Evolutionary conservation across 805 yeast genomes (phyloP).

Genomic region (Myxozyma mucilagina): DNA sequence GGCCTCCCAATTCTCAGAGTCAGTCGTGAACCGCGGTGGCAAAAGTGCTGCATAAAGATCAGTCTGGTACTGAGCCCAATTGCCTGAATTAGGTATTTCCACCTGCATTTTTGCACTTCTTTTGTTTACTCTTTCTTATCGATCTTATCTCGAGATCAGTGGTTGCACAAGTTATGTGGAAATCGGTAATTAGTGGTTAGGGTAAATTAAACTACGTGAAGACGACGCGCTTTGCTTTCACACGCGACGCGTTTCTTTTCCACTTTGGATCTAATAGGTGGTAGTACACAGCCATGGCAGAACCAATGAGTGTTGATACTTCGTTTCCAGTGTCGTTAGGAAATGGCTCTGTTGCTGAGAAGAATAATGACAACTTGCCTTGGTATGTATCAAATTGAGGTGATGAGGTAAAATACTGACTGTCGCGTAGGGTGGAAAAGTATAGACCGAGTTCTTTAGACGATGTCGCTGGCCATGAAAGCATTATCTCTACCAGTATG

Average conservation of each 20-base stretch:
- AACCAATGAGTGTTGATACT: slow-evolving; percentile 6
- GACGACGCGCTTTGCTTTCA: not conserved
- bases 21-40: slow-evolving; percentile 20
- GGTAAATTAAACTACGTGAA: not conserved
- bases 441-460: slow-evolving; percentile 83
- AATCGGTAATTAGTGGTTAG: not conserved
- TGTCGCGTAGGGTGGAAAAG: slow-evolving; percentile 71
- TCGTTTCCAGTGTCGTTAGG: not conserved
- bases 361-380: slow-evolving; percentile 24
- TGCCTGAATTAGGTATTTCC: not conserved
- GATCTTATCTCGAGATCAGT: not conserved
- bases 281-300: not conserved
- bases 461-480: slow-evolving; percentile 89
- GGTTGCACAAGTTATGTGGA: too few relatives aligned
- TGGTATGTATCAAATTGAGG: slow-evolving; percentile 18
- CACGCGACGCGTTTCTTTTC: not conserved
- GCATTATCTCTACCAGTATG: slow-evolving; percentile 67
- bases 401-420: not conserved
- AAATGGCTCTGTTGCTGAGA: slow-evolving; percentile 16
- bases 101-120: not conserved
- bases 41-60: slow-evolving; percentile 12
- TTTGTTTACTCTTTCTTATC: not conserved
- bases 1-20: slow-evolving; percentile 11
- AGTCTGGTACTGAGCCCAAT: slow-evolving; percentile 27
- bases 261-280: not conserved